phyloP scores from a whole-genome alignment of 768 basidiomycete genomes.

The Fibroporia radiculosa region DNA sequence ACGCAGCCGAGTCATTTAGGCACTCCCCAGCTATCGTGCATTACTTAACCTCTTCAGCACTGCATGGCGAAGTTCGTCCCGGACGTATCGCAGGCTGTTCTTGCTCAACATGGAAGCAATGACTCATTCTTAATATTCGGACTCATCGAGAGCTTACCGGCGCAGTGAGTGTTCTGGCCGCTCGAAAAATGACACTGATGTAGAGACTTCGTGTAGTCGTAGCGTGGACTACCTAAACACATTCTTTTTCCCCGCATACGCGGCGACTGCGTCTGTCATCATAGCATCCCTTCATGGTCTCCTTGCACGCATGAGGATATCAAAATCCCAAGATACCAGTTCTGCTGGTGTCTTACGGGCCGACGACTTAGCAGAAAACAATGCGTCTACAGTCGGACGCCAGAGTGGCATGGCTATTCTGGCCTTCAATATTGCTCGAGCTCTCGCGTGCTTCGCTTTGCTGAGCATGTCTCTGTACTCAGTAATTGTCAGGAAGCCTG shows the following conservation, averaged over 20 bases:
- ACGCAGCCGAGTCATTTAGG: no score
- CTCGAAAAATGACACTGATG: no score
- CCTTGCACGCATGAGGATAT: not conserved
- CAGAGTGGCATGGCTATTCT: slow-evolving; percentile 28
- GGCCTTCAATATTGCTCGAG: slow-evolving; percentile 24
- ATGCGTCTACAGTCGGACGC: not conserved
- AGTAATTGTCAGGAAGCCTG: not conserved
- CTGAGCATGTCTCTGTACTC: slow-evolving; percentile 26
- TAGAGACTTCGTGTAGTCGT: not conserved
- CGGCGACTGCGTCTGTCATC: not conserved
- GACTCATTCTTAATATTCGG: no score
- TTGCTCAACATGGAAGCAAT: no score
- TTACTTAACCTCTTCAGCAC: no score
- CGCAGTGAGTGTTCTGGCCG: no score
- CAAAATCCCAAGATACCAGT: not conserved
- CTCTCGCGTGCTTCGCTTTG: slow-evolving; percentile 24
- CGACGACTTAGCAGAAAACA: not conserved
- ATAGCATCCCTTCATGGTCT: not conserved
- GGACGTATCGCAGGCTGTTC: no score
- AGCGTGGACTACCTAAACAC: not conserved
- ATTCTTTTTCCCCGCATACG: not conserved
- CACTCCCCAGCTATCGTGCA: no score
- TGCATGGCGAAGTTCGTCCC: no score
- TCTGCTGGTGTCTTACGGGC: not conserved
- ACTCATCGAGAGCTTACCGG: no score